Base-by-base conservation (phyloP, 768 basidiomycete species). In the Tylopilus intermedius region DNA sequence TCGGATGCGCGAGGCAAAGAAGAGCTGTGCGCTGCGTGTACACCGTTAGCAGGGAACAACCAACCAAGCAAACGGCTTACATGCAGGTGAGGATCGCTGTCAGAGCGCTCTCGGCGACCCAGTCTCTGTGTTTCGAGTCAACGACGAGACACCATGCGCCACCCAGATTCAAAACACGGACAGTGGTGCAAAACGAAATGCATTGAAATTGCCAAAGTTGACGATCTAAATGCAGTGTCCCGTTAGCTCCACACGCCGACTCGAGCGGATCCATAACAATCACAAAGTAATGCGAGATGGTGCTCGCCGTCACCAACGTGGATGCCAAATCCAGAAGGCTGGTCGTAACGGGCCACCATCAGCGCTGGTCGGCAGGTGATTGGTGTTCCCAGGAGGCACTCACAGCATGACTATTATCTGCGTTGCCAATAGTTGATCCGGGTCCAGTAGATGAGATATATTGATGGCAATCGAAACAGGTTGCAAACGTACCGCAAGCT, bases 1-100 rank as follows among this genome's bases (percentile, higher is more conserved):
- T 24, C 39, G 26, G 26, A 55, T 47, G 45, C 45, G 54, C 27
- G 49, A 29, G 8, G 49, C 54, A 9, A 55, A 55, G 33, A 50
- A 55, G 18, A 55, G 30, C 5, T 55, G 54, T 6, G 21, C 45
- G 14, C 49, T 55, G 37, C 3, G 26, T 8, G 10, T 15, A 22
- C n/a, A 24, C 4, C 13, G 8, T 33, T 11, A 33, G 13, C 33
- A 14, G 13, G 13, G 10, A 1, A 33, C 35, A 2, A 6, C 1
- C 14, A 3, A 37, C 15, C 14, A 6, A 37, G 5, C 14, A 24
- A 41, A 5, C 14, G 42, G 37, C 49, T 11, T 3, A 50, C 53
- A 54, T 54, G 49, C 37, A 50, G 14, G 48, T 46, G 3, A 54
- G 44, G 9, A 38, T 8, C 14, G 43, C 45, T 18, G 49, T 50